Percentiles rank a stretch among this genome's conserved stretches.
Evolutionary conservation across 1,139 yeast genomes (phyloP).

Genomic region (Debaryomyces fabryi): DNA sequence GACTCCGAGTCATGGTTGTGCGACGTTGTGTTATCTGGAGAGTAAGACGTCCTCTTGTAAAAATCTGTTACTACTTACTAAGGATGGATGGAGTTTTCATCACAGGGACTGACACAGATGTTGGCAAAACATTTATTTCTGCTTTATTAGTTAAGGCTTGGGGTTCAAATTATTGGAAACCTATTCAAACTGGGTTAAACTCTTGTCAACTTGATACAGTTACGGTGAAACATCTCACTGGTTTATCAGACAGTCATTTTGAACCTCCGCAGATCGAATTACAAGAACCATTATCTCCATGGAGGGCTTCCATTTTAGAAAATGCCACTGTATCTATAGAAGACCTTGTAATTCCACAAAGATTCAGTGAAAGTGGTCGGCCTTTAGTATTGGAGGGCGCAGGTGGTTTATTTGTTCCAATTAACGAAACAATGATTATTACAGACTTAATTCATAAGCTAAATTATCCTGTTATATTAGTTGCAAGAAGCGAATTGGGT

Average conservation of each 20-base stretch:
- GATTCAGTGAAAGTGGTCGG: slow-evolving; percentile 1
- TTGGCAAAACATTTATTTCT: slow-evolving; percentile 32
- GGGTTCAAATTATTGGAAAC: slow-evolving; percentile 33
- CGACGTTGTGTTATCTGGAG: neutral
- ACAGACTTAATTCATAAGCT: slow-evolving; percentile 24
- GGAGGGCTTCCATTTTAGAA: slow-evolving; percentile 26
- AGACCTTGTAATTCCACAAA: slow-evolving; percentile 19
- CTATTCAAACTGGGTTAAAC: slow-evolving; percentile 31
- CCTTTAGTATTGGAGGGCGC: slow-evolving; percentile 34
- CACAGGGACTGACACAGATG: slow-evolving; percentile 36
- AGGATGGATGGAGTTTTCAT: slow-evolving; percentile 19
- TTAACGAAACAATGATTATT: slow-evolving; percentile 23
- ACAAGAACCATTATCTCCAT: slow-evolving; percentile 29
- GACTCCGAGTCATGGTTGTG: neutral
- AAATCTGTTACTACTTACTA: neutral
- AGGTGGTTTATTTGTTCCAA: slow-evolving; percentile 31
- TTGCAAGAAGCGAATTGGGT: slow-evolving; percentile 31
- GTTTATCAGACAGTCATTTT: slow-evolving; percentile 12
- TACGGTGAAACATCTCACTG: slow-evolving; percentile 18
- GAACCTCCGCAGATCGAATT: slow-evolving; percentile 19
- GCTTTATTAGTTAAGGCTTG: slow-evolving; percentile 26
- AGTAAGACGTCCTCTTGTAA: neutral
- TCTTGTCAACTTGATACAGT: slow-evolving; percentile 28
- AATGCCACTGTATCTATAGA: slow-evolving; percentile 13
- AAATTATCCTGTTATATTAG: slow-evolving; percentile 24